Conservation (phyloP, 129 eudicot genomes). For the Lonicera japonica region DNA sequence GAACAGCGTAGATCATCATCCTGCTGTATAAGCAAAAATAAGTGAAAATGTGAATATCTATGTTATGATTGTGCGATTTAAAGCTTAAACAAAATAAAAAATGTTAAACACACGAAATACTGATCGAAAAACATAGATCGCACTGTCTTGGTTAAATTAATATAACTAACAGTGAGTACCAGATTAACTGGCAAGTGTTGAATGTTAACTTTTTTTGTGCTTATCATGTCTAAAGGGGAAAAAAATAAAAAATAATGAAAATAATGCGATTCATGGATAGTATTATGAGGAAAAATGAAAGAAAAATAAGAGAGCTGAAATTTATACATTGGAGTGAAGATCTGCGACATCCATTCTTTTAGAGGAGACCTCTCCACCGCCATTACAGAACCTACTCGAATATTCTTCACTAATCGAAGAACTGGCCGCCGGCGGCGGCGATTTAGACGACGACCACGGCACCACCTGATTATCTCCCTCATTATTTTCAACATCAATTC, state of each 20-base stretch:
- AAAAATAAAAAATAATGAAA: neutral
- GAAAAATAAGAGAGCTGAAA: neutral
- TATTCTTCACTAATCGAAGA: conserved; percentile 25
- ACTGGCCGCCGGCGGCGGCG: conserved; percentile 31
- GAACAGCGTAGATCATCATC: conserved; percentile 1
- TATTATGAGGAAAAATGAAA: no score
- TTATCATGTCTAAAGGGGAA: no score
- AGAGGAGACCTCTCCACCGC: neutral
- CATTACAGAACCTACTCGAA: neutral
- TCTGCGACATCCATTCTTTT: neutral
- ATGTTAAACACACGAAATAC: no score
- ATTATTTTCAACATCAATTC: conserved; percentile 8
- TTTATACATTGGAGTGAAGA: neutral
- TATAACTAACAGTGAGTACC: no score
- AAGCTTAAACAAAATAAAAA: no score
- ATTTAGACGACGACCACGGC: conserved; percentile 32
- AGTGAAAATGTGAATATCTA: neutral
- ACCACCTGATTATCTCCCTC: conserved; percentile 39
- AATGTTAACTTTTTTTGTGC: no score
- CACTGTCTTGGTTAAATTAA: no score
- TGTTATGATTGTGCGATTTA: no score
- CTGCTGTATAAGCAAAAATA: neutral
- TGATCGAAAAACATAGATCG: no score
- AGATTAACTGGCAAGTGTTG: no score
- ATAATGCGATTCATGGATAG: neutral